Base-by-base conservation (phyloP, 345 rosid species). In the Angophora floribunda region DNA sequence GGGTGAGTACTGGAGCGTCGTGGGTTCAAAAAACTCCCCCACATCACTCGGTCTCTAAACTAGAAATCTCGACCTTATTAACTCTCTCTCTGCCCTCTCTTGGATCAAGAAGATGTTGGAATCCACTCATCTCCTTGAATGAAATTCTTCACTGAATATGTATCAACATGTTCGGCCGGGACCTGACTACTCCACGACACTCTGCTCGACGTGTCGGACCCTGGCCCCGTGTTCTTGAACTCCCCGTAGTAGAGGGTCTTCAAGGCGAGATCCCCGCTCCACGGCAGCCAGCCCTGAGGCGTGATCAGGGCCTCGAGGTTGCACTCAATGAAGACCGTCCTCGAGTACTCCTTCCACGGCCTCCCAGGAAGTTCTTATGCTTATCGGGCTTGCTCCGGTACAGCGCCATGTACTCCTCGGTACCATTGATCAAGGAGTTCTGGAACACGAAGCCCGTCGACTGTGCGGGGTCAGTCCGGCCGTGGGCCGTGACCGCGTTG, bases 271-370 rank as follows among this genome's bases (percentile, higher is more conserved):
- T 92, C 91, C 47, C 92, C 94, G 13, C 49, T 61, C 91, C 91
- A 93, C 4, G 94, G 93, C 92, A 92, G 16, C 95, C 95, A 93
- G 47, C 95, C 95, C 30, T 86, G 82, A n/a, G 93, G 87, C 1
- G 90, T 70, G 85, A 92, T 22, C 17, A 93, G 91, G 59, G 87
- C 89, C 87, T 89, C 94, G 49, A 92, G 85, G 52, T 52, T 47
- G 51, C 93, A 90, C 41, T 61, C 41, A 49, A 91, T 87, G 75
- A 91, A 92, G 51, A 92, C 94, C 1, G 91, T 89, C 55, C 95
- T 91, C 0, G 95, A 91, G 87, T 85, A 93, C 85, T 93, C 94
- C 92, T 93, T 92, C 95, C 95, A 93, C 4, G 95, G 94, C 91
- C 95, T 86, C 85, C 95, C 70, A 93, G 88, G 90, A 19, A 93